Evolutionary conservation across 2,329 filamentous ascomycete species (phyloP), one percentile per base, ranked within the genome.

Genomic region (Colletotrichum agaves): DNA sequence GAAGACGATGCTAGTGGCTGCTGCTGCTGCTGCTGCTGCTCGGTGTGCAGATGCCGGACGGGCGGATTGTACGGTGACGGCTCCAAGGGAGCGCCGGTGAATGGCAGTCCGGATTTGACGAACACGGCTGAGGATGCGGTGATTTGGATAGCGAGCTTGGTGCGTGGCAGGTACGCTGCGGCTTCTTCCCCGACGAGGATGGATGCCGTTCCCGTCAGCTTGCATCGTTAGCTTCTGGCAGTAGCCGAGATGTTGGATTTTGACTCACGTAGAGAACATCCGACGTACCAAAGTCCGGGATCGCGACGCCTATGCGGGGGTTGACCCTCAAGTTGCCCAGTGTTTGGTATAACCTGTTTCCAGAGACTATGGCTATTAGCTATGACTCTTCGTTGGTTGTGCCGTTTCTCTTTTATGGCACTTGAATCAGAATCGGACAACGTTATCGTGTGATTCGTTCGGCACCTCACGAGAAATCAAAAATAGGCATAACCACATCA

Each of bases 321-420:
- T 90, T 90, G 7, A 85, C 78, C 43, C 85, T 82, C 13, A 97
- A 81, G 74, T 97, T 97, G 1, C 93, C 93, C 0, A 97, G 84
- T 0, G 91, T 93, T 76, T 97, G 93, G 73, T 97, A 97, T 0
- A 96, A 80, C 15, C 92, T 83, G 76, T 97, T 97, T 7, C 93
- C 93, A 0, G 91, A 94, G 76, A 91, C 79, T 81, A 17, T 37
- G 3, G 10, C 21, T 3, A 17, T 39, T 15, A 35, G 31, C 46
- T 13, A 7, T n/a, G 7, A 10, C 11, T 31, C 23, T 37, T 27
- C 27, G 6, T 7, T 27, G 2, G 8, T 4, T 27, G 23, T 27
- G 3, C 23, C 23, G 27, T 27, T 27, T 27, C 27, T 7, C 27
- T 27, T 27, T 27, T 27, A 27, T 27, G 6, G 27, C 27, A 1